These are phyloP conservation scores for Dinochytrium kinnereticum DNA, from an alignment of 371 early-diverging fungal genomes.

Conservation along the genomic window DNA sequence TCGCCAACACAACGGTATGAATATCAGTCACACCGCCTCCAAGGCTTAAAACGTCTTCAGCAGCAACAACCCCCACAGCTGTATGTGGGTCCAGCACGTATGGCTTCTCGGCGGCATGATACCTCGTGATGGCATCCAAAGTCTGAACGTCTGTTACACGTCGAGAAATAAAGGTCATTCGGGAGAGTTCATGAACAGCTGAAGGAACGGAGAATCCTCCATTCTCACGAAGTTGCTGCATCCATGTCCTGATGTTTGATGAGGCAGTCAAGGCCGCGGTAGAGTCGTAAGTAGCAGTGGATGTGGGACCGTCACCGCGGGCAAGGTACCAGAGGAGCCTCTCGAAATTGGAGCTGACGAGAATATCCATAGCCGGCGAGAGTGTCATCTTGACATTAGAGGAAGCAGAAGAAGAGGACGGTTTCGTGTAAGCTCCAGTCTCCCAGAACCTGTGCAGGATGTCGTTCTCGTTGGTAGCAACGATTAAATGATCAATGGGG, in stretches of 20 bases:
- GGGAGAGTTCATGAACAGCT: constrained; percentile 67
- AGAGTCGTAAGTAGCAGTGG: constrained; percentile 13
- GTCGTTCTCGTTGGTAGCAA: constrained; percentile 96
- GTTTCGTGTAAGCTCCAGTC: constrained; percentile 76
- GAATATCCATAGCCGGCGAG: constrained; percentile 97
- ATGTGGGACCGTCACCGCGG: not conserved
- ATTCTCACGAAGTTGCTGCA: constrained; percentile 73
- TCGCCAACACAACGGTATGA: too few relatives aligned
- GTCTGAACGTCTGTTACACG: too few relatives aligned
- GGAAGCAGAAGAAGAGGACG: constrained; percentile 30
- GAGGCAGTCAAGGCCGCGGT: constrained; percentile 17
- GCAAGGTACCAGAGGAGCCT: constrained; percentile 91
- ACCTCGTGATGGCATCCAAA: too few relatives aligned
- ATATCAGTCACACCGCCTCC: too few relatives aligned
- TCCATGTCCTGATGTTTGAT: constrained; percentile 62
- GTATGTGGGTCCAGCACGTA: too few relatives aligned
- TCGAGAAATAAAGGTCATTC: too few relatives aligned
- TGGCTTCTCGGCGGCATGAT: too few relatives aligned
- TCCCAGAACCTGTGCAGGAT: constrained; percentile 94
- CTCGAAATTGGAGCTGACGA: constrained; percentile 96
- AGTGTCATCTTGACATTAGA: constrained; percentile 78
- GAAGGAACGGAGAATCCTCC: constrained; percentile 77
- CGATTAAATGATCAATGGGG: constrained; percentile 77
- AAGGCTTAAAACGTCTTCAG: too few relatives aligned
- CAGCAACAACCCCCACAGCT: too few relatives aligned